A percentile compares a stretch with the other conserved stretches of the same genome.
Evolutionary conservation across 2,329 filamentous ascomycete genomes (phyloP).

Genomic region (Cercospora berteroae): DNA sequence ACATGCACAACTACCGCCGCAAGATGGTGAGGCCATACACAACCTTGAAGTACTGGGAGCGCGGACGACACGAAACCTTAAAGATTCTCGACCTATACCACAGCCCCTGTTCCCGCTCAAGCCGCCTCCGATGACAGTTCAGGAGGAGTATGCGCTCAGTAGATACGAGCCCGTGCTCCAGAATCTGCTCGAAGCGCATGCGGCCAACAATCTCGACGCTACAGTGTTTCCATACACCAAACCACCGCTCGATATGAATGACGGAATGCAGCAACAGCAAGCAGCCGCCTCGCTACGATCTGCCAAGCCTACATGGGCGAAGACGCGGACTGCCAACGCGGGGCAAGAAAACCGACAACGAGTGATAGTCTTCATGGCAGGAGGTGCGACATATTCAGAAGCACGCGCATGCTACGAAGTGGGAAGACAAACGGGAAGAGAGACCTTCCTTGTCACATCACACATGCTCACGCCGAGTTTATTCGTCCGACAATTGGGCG

Average conservation of each 20-base stretch:
- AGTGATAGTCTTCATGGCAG: conserved; percentile 90
- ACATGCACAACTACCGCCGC: conserved; percentile 73
- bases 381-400: conserved; percentile 92
- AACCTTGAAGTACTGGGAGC: conserved; percentile 83
- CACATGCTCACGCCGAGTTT: conserved; percentile 88
- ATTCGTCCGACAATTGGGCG: conserved; percentile 78
- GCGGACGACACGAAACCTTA: conserved; percentile 67
- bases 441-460: conserved; percentile 83
- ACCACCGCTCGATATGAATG: conserved; percentile 59
- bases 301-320: conserved; percentile 93
- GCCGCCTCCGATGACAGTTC: conserved; percentile 52
- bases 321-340: conserved; percentile 59
- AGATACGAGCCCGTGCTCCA: conserved; percentile 82
- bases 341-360: conserved; percentile 81
- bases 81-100: conserved; percentile 67
- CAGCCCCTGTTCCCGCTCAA: conserved; percentile 72
- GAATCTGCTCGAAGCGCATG: conserved; percentile 72
- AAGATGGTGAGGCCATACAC: conserved; percentile 68
- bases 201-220: conserved; percentile 44
- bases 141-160: conserved; percentile 80
- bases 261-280: conserved; percentile 54
- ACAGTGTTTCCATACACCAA: conserved; percentile 51
- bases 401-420: conserved; percentile 85
- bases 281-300: conserved; percentile 71
- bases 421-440: conserved; percentile 67